Evolutionary conservation across 352 stramenopile species (phyloP).

Genomic region (Bremia lactucae): DNA sequence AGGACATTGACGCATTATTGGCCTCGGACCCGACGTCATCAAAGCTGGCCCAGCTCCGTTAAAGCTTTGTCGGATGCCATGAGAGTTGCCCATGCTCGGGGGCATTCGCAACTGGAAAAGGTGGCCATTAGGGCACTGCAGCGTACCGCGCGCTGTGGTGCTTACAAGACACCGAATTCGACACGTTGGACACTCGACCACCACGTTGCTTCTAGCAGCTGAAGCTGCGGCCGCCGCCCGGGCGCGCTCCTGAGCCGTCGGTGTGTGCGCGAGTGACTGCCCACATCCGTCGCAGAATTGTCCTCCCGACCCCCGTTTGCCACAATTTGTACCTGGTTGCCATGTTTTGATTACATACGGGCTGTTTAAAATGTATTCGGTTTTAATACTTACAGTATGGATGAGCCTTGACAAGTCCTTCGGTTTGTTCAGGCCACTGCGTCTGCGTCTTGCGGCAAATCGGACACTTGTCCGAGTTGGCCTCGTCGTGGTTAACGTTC

Average conservation of each 20-base stretch:
- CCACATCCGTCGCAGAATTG: slow-evolving; percentile 69
- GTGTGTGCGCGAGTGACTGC: slow-evolving; percentile 59
- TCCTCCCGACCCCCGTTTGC: slow-evolving; percentile 55
- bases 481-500: slow-evolving; percentile 86
- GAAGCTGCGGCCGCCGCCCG: slow-evolving; percentile 37
- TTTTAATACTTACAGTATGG: slow-evolving; percentile 58
- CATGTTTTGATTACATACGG: background rate
- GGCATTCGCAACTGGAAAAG: slow-evolving; percentile 69
- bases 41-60: slow-evolving; percentile 8
- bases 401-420: slow-evolving; percentile 76
- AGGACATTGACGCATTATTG: slow-evolving; percentile 77
- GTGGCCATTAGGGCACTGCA: slow-evolving; percentile 69
- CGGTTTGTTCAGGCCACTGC: slow-evolving; percentile 78
- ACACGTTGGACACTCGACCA: slow-evolving; percentile 65
- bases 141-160: slow-evolving; percentile 51
- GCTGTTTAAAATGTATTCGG: no score
- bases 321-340: slow-evolving; percentile 54
- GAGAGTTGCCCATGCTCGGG: slow-evolving; percentile 28
- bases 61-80: slow-evolving; percentile 29
- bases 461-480: slow-evolving; percentile 81
- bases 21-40: slow-evolving; percentile 22
- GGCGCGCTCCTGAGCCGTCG: slow-evolving; percentile 58
- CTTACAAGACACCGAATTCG: slow-evolving; percentile 71
- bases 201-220: slow-evolving; percentile 50
- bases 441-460: slow-evolving; percentile 80